These are phyloP conservation scores for Podospora didyma DNA, from an alignment of 495 filamentous ascomycete genomes.

Conservation along the genomic window DNA sequence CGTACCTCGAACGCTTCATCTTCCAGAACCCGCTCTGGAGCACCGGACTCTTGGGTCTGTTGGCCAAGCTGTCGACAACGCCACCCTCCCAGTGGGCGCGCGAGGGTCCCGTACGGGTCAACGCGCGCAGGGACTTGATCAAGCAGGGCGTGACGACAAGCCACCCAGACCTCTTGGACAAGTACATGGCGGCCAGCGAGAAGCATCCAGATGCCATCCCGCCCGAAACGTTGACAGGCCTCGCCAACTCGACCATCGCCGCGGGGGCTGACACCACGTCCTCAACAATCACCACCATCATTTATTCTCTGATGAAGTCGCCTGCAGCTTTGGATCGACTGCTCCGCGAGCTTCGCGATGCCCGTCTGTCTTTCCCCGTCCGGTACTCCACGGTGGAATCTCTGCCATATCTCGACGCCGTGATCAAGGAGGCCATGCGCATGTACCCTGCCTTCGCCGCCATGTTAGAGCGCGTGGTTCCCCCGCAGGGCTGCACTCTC, in stretches of 20 bases:
- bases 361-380: constrained; percentile 13
- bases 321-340: constrained; percentile 41
- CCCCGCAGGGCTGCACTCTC: constrained; percentile 46
- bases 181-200: constrained; percentile 21
- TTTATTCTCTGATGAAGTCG: constrained; percentile 50
- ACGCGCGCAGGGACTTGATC: constrained; percentile 12
- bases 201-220: constrained; percentile 26
- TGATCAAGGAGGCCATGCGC: constrained; percentile 57
- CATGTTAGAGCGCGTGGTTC: constrained; percentile 53
- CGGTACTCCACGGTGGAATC: constrained; percentile 14
- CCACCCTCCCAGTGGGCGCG: constrained; percentile 11
- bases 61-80: background rate
- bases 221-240: constrained; percentile 31
- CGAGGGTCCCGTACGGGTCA: constrained; percentile 12
- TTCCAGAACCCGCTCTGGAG: constrained; percentile 24
- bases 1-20: constrained; percentile 22
- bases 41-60: constrained; percentile 2
- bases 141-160: background rate
- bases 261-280: constrained; percentile 56
- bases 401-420: constrained; percentile 56
- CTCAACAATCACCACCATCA: constrained; percentile 43
- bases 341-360: constrained; percentile 26
- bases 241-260: constrained; percentile 44
- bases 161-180: constrained; percentile 17
- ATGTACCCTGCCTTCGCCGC: constrained; percentile 48